Evolutionary conservation across 108 stramenopile species (phyloP), one percentile per base, ranked within the genome.

Genomic region (Aurantiochytrium sp.): DNA sequence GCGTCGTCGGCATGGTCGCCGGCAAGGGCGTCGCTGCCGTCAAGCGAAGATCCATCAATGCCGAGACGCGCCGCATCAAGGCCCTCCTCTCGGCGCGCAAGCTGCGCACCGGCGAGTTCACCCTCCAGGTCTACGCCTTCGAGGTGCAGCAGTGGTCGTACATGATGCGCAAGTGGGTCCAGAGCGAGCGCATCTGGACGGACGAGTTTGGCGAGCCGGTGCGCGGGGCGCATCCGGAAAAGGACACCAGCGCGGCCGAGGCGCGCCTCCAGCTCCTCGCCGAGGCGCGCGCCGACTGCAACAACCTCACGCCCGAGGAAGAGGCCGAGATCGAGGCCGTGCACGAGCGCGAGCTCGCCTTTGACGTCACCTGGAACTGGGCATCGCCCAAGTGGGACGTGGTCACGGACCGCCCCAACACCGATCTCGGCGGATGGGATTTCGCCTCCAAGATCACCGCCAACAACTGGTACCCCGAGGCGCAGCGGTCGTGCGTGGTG

Each of bases 21-120:
- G 73, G 73, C 21, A 81, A 81, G 45, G 73, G 73, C 24, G 73
- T 81, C n/a, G 73, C 73, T 6, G 73, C 73, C 2, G 73, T 81
- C 42, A 81, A 81, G 3, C 21, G 45, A 3, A 22, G 73, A 0
- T 81, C 73, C 30, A 81, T 81, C 2, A 81, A 81, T 42, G 73
- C 73, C 12, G 73, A 81, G 3, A 81, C 73, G 45, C 39, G 73
- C 1, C 73, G 73, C 39, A 48, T 81, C n/a, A 81, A 81, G 45
- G 73, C 73, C 42, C 32, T 81, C 19, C 73, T 81, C 42, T 41
- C 73, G 45, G 73, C 45, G 39, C 73, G 73, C 42, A 81, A 81
- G 30, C 39, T 30, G 45, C 73, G 45, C 42, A 81, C 73, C 19
- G 73, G 73, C 10, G 73, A 81, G 73, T 81, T 48, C 30, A 48